Base-by-base conservation (phyloP, 208 protist genomes). In the Borovskyia barvae region DNA sequence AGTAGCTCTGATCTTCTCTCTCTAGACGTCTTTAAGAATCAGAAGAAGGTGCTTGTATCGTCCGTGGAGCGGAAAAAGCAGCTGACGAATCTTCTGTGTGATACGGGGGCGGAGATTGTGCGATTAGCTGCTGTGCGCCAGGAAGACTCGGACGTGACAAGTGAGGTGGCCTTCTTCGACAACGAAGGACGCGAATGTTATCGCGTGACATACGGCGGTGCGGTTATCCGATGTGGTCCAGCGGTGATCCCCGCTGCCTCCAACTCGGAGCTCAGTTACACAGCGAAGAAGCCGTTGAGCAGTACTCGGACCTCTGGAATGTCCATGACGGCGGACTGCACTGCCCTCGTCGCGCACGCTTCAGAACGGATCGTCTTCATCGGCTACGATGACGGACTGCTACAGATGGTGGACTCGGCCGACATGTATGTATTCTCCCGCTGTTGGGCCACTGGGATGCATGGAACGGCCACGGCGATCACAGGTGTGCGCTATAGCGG, bases 391-490 rank as follows among this genome's bases (percentile, higher is more conserved):
- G 74, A 92, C 50, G 86, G 89, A 0, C 57, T 92, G 2, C 45
- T 93, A 29, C 89, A 95, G 71, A 50, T 92, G 41, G 57, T 95
- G 17, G 89, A 95, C 66, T 83, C 75, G 9, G 71, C 80, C 3
- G 60, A 70, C 42, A 63, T 70, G 46, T 75, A 82, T 15, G 66
- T 94, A 15, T 92, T 87, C 62, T 45, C 61, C 8, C 84, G 88
- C 0, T 43, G 80, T 17, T 79, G 75, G 71, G 58, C 48, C 12
- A 51, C 19, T 19, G 37, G 65, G 33, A 22, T 35, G 19, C 17
- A 7, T 0, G 64, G 64, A 15, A 24, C 39, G 9, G n/a, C 37
- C 14, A 42, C 33, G 35, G 49, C 33, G 12, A 48, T 77, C 26
- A 39, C 33, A 7, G 65, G 62, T 20, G 30, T 70, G 30, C 29